Base-by-base conservation (phyloP, 345 rosid genomes). In the Linum usitatissimum region DNA sequence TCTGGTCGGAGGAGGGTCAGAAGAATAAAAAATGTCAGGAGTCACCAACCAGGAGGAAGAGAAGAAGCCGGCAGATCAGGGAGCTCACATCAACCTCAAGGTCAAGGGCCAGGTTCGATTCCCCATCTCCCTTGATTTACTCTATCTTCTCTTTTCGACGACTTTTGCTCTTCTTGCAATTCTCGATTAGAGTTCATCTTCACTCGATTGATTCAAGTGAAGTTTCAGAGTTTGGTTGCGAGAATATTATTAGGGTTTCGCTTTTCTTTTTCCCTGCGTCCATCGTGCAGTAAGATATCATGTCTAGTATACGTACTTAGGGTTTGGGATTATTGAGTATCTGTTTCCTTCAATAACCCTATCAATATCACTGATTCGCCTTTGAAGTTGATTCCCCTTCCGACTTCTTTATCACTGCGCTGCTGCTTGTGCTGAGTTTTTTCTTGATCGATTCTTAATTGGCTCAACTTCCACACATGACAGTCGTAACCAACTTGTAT, bases 101-200 rank as follows among this genome's bases (percentile, higher is more conserved):
- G 93, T 86, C 61, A 86, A 86, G 77, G 87, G 93, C 19, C 93
- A 84, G 87, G 93, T 83, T 64, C 53, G 51, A 45, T 45, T 45
- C 51, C 51, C 7, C 3, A 10, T 45, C 38, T 34, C 38, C 1
- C n/a, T 5, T 54, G 30, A 4, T 65, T 14, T 9, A 51, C 30
- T 10, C 8, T 14, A 31, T 39, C 0, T 55, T 14, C 0, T 6
- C 49, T 14, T 14, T 42, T 3, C 14, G 3, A 9, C n/a, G 10
- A 5, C 12, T 14, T 42, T 42, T 13, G 49, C 9, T 42, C 49
- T 13, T 42, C 9, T 42, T n/a, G 48, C 10, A 45, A 15, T 45
- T 45, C 15, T 10, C 14, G 4, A 3, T 10, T 45, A 45, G 51
- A 45, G 17, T 45, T 45, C n/a, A 15, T 6, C 3, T 45, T 13